A percentile compares a stretch with the other conserved stretches of the same genome.
Evolutionary conservation across 2,329 filamentous ascomycete genomes (phyloP).

Genomic region (Fusarium liriodendri): DNA sequence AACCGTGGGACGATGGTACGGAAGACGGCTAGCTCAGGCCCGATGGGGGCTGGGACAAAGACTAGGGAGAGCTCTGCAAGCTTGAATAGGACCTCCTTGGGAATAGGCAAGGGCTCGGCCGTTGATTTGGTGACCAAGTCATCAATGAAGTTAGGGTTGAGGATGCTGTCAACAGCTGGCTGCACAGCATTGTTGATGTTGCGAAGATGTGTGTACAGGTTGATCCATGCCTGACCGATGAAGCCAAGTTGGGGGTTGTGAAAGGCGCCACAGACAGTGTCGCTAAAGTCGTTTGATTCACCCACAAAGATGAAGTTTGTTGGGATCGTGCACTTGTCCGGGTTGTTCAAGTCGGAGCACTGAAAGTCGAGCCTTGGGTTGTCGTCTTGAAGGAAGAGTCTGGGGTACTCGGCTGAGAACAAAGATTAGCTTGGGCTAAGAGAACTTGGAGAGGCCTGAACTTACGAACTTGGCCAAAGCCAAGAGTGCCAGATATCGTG

Average conservation of each 20-base stretch:
- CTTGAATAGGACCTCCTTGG: neutral
- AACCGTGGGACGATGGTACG: neutral
- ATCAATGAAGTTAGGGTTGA: neutral
- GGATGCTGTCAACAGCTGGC: neutral
- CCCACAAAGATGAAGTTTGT: neutral
- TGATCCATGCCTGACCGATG: neutral
- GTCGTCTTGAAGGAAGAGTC: neutral
- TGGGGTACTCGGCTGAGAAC: neutral
- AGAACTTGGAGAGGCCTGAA: no score
- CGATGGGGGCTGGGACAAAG: neutral
- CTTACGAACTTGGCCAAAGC: neutral
- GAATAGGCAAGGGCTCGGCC: neutral
- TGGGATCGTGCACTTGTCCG: neutral
- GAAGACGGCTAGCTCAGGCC: neutral
- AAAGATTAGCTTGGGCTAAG: neutral
- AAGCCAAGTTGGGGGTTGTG: neutral
- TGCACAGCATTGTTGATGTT: constrained; percentile 1
- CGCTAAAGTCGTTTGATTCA: neutral
- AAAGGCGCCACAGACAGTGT: neutral
- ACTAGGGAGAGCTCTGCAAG: neutral
- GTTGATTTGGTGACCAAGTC: neutral
- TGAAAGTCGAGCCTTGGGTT: neutral
- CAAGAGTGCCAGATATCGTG: neutral
- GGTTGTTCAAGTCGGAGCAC: neutral
- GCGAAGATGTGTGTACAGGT: neutral